Evolutionary conservation across 805 yeast species (phyloP).

Genomic region (Lipomyces anomalus): DNA sequence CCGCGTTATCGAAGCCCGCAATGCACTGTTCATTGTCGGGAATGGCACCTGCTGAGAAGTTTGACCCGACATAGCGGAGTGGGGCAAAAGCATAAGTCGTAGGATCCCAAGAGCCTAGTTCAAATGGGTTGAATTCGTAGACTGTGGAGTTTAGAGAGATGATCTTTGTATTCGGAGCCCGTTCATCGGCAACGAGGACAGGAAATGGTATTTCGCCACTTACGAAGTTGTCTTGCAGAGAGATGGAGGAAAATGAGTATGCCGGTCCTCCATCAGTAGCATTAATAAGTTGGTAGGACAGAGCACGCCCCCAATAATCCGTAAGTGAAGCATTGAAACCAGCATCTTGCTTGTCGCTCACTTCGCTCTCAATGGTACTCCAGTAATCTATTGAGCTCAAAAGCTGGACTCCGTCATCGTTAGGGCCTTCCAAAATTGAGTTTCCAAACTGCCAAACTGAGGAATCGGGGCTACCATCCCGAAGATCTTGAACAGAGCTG

Average conservation of each 20-base stretch:
- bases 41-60: constrained; percentile 56
- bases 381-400: constrained; percentile 50
- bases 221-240: constrained; percentile 55
- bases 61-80: constrained; percentile 64
- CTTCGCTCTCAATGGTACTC: constrained; percentile 38
- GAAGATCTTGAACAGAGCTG: constrained; percentile 31
- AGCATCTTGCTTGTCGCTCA: constrained; percentile 49
- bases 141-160: constrained; percentile 70
- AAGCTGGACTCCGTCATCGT: constrained; percentile 28
- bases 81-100: constrained; percentile 61
- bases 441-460: constrained; percentile 33
- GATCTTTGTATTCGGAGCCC: constrained; percentile 44
- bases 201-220: constrained; percentile 68
- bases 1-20: constrained; percentile 69
- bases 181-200: constrained; percentile 47
- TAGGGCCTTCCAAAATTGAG: constrained; percentile 26
- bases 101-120: constrained; percentile 86
- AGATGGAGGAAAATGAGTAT: constrained; percentile 50
- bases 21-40: constrained; percentile 42
- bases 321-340: constrained; percentile 66
- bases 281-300: constrained; percentile 67
- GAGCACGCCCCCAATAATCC: constrained; percentile 75
- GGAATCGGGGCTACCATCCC: constrained; percentile 14
- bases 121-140: constrained; percentile 49
- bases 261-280: constrained; percentile 58